phyloP scores from a whole-genome alignment of 1,139 yeast species.

The Sugiyamaella grinbergsii region DNA sequence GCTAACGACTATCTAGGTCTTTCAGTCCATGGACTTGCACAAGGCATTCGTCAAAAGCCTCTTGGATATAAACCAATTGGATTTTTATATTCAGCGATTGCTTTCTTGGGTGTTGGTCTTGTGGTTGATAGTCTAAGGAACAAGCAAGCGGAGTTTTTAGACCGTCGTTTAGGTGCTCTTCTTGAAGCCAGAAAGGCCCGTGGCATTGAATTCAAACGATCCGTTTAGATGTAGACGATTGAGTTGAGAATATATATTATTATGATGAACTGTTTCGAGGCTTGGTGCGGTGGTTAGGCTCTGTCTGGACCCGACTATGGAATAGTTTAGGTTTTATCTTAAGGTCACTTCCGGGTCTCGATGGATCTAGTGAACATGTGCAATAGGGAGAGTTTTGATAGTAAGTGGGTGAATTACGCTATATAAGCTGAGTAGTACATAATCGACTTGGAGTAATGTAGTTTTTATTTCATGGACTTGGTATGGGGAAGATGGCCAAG shows the following conservation, averaged over 20 bases:
- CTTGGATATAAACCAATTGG: constrained; percentile 42
- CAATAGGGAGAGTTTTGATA: too few relatives aligned
- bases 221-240: too few relatives aligned
- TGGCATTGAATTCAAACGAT: constrained; percentile 33
- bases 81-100: constrained; percentile 39
- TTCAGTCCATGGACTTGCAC: constrained; percentile 42
- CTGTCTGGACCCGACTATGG: not conserved
- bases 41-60: constrained; percentile 44
- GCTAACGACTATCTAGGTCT: constrained; percentile 33
- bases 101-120: constrained; percentile 41
- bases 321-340: too few relatives aligned
- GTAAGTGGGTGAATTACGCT: too few relatives aligned
- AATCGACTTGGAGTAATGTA: too few relatives aligned
- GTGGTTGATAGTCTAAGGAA: constrained; percentile 38
- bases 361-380: too few relatives aligned
- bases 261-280: too few relatives aligned
- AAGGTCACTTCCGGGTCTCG: too few relatives aligned
- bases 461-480: too few relatives aligned
- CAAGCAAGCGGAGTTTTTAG: constrained; percentile 39
- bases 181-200: constrained; percentile 40
- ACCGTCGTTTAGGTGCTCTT: constrained; percentile 38
- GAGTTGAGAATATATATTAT: not conserved
- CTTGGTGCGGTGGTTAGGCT: constrained; percentile 2
- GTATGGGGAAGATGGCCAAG: too few relatives aligned
- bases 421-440: too few relatives aligned